Evolutionary conservation across 495 filamentous ascomycete species (phyloP).

Genomic region (Penicillium odoratum): DNA sequence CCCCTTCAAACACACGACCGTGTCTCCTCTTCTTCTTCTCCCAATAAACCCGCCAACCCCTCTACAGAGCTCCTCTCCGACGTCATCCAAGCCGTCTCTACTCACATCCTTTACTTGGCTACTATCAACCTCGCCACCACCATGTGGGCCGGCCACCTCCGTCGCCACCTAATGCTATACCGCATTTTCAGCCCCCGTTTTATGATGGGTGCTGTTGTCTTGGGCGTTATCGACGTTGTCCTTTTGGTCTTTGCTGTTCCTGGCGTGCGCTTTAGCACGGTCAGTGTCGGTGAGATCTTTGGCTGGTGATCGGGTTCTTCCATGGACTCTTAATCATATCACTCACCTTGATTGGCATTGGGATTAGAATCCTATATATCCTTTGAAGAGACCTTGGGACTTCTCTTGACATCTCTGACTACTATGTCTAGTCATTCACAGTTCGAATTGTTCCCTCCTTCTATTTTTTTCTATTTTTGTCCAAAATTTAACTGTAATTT

Average conservation of each 20-base stretch:
- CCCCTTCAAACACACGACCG: constrained; percentile 43
- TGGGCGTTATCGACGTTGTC: constrained; percentile 77
- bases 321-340: no score
- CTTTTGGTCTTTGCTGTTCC: constrained; percentile 64
- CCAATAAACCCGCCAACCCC: constrained; percentile 47
- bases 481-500: background rate
- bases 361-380: background rate
- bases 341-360: no score
- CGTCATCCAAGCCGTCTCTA: constrained; percentile 66
- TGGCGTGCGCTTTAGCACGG: constrained; percentile 68
- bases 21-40: constrained; percentile 17
- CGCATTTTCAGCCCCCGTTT: constrained; percentile 91
- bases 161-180: constrained; percentile 94
- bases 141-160: constrained; percentile 80
- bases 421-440: background rate
- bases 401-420: background rate
- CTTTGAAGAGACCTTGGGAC: no score
- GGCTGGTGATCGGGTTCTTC: constrained; percentile 56
- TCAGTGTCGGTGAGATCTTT: constrained; percentile 86
- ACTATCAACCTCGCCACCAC: constrained; percentile 79
- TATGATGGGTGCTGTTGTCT: constrained; percentile 73
- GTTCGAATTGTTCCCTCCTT: background rate
- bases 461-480: background rate
- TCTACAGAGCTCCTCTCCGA: constrained; percentile 57
- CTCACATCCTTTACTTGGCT: constrained; percentile 77